phyloP scores from a whole-genome alignment of 2,329 filamentous ascomycete genomes.

The Harringtonia aguacate region DNA sequence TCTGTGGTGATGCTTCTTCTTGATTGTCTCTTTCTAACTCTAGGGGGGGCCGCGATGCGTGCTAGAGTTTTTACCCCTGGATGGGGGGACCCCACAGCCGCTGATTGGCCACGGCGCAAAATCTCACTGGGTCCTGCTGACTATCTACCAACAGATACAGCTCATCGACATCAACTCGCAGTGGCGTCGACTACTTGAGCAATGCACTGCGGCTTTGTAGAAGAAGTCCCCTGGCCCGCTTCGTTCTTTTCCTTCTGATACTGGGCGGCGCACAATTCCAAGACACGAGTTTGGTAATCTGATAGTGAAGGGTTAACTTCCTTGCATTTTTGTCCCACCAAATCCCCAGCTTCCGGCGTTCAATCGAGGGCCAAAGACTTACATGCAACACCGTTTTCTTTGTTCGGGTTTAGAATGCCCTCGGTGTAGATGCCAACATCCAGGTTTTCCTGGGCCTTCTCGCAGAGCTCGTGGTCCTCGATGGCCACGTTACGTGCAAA shows the following conservation, averaged over 20 bases:
- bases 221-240: too few relatives aligned
- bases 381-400: slow-evolving; percentile 5
- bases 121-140: too few relatives aligned
- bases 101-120: too few relatives aligned
- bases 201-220: neutral
- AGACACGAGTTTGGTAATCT: slow-evolving; percentile 5
- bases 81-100: too few relatives aligned
- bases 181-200: neutral
- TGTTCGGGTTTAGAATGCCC: slow-evolving; percentile 3
- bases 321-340: too few relatives aligned
- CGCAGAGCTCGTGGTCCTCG: slow-evolving; percentile 6
- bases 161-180: neutral
- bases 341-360: too few relatives aligned
- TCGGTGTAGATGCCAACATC: slow-evolving; percentile 1
- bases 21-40: too few relatives aligned
- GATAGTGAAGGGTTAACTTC: neutral
- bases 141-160: too few relatives aligned
- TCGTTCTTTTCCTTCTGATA: neutral
- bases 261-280: slow-evolving; percentile 3
- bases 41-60: too few relatives aligned
- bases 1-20: too few relatives aligned
- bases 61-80: too few relatives aligned
- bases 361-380: too few relatives aligned
- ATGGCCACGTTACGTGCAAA: slow-evolving; percentile 5
- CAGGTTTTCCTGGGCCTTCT: slow-evolving; percentile 1